Evolutionary conservation across 139 green algal species (phyloP).

Genomic region (Picocystis salinarum): DNA sequence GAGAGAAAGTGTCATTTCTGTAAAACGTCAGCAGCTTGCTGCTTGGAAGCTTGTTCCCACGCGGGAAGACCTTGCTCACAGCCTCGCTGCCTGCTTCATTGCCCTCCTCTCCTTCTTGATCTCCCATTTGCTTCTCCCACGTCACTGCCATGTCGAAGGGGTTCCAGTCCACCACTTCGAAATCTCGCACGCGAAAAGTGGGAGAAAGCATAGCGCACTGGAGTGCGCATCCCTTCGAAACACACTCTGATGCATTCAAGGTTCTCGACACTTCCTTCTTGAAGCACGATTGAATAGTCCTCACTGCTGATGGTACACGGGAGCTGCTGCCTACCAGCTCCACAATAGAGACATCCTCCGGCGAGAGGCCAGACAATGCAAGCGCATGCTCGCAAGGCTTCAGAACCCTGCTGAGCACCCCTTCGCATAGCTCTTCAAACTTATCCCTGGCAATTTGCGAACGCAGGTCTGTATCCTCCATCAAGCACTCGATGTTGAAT

Average conservation of each 20-base stretch:
- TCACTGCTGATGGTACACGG: conserved; percentile 58
- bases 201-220: conserved; percentile 96
- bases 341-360: conserved; percentile 54
- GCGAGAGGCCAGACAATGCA: conserved; percentile 31
- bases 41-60: conserved; percentile 41
- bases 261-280: conserved; percentile 53
- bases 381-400: conserved; percentile 27
- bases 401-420: conserved; percentile 40
- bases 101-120: neutral
- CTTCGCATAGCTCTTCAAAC: conserved; percentile 60
- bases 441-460: conserved; percentile 51
- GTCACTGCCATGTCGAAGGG: conserved; percentile 61
- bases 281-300: conserved; percentile 31
- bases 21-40: conserved; percentile 84
- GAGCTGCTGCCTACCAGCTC: conserved; percentile 77
- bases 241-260: conserved; percentile 87
- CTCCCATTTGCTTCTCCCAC: conserved; percentile 46
- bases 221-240: conserved; percentile 74
- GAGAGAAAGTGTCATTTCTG: neutral
- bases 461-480: conserved; percentile 74
- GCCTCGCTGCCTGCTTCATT: conserved; percentile 6
- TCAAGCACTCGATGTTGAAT: conserved; percentile 84
- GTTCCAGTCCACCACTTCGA: conserved; percentile 76
- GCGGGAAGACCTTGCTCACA: conserved; percentile 14
- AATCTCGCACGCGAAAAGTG: conserved; percentile 87